Evolutionary conservation across 345 rosid genomes (phyloP).

Genomic region (Toxicodendron radicans): DNA sequence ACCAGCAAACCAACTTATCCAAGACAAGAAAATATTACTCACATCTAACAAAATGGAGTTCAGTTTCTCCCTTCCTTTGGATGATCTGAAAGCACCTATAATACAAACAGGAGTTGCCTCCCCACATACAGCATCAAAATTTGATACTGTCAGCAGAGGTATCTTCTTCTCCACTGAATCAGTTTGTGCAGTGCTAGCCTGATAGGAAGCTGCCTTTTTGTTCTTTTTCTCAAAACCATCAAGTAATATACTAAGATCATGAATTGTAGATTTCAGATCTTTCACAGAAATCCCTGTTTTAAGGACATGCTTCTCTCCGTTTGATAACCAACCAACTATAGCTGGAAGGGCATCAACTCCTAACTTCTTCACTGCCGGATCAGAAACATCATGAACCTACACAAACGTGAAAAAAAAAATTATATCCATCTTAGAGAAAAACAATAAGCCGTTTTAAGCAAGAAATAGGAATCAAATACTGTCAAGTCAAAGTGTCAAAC

Average conservation of each 20-base stretch:
- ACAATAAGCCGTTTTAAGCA: neutral
- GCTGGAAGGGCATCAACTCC: conserved; percentile 83
- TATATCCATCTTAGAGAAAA: too few species aligned
- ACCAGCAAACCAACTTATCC: neutral
- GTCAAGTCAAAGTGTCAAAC: too few species aligned
- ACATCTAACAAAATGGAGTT: conserved; percentile 60
- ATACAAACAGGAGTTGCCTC: conserved; percentile 74
- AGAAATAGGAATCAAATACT: neutral
- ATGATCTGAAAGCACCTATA: conserved; percentile 75
- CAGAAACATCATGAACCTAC: conserved; percentile 68
- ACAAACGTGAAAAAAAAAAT: conserved; percentile 9
- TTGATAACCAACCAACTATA: conserved; percentile 79
- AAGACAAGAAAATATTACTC: conserved; percentile 21
- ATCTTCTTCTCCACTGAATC: conserved; percentile 39
- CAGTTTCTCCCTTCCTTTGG: conserved; percentile 56
- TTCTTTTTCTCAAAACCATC: conserved; percentile 73
- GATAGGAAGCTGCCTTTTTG: conserved; percentile 56
- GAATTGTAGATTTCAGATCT: conserved; percentile 66
- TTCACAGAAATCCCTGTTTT: conserved; percentile 73
- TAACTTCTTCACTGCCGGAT: conserved; percentile 49
- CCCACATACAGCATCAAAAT: conserved; percentile 66
- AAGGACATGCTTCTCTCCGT: conserved; percentile 71
- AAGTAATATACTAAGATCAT: conserved; percentile 60
- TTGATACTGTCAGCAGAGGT: conserved; percentile 48
- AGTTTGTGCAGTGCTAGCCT: conserved; percentile 38